Evolutionary conservation across 2,329 filamentous ascomycete species (phyloP), one percentile per base, ranked within the genome.

Genomic region (Pyrenochaeta sp.): DNA sequence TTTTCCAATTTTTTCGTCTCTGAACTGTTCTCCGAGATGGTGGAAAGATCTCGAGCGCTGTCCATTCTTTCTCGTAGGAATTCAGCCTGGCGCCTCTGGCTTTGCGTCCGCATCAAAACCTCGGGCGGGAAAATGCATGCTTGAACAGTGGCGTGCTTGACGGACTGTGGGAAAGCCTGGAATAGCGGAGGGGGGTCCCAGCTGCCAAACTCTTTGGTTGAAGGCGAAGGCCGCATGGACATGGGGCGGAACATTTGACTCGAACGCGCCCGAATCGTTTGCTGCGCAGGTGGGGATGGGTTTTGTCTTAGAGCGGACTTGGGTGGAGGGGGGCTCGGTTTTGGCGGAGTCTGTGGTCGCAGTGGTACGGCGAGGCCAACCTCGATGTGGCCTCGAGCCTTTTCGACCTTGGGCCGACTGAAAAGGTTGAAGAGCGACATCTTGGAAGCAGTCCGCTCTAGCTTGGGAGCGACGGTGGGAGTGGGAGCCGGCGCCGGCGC

Each of bases 101-200:
- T 73, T 51, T 78, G 51, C 82, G 72, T 47, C 23, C 86, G 82
- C 36, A 90, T 67, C 32, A 94, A 81, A 1, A 81, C 72, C 48
- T 95, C 91, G 2, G 87, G 81, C 1, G 87, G 83, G 8, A 87
- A 72, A 2, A 80, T 82, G 24, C 87, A 86, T 11, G 87, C 81
- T 18, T 85, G 81, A 3, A 96, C 76, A 11, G 81, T 84, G 8
- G 83, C 85, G 67, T 94, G 83, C 61, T 88, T 91, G 55, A 90
- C 81, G 3, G 90, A 85, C 69, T 96, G 91, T 0, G 89, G 87
- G 65, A 91, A 96, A 9, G 89, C 90, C 67, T 96, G 88, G 68
- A 92, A 95, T 9, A 96, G 74, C 2, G 90, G 89, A 6, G 90
- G 89, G 6, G 74, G 71, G 4, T 74, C 68, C 68, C 74, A 77